phyloP scores from a whole-genome alignment of 2,329 filamentous ascomycete genomes.

The Exophiala lecanii-corni region DNA sequence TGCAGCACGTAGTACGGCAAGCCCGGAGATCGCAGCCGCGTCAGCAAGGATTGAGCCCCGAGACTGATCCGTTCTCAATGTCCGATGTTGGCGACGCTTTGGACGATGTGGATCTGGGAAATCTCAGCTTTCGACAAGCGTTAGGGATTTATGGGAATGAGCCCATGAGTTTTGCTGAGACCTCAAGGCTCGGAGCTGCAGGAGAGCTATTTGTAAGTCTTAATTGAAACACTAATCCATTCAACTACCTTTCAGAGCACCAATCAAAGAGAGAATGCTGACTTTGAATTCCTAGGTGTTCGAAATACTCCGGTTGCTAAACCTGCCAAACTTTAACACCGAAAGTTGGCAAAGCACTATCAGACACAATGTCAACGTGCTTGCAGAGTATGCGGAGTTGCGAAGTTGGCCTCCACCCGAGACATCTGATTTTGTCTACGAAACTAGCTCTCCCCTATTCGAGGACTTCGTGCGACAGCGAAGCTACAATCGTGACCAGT shows the following conservation, averaged over 20 bases:
- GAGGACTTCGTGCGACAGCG: constrained; percentile 8
- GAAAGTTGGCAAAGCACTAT: constrained; percentile 17
- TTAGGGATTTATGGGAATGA: no score
- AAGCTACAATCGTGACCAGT: no score
- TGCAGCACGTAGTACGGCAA: no score
- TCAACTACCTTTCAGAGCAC: no score
- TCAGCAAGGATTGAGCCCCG: no score
- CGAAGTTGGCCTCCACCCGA: constrained; percentile 1
- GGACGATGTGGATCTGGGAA: no score
- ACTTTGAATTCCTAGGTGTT: constrained; percentile 6
- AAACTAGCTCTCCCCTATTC: constrained; percentile 7
- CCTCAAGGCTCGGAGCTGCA: constrained; percentile 12
- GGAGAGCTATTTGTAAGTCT: constrained; percentile 19
- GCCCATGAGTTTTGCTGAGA: constrained; percentile 9
- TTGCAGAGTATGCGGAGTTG: constrained; percentile 3
- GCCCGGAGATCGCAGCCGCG: no score
- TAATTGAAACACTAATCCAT: not conserved
- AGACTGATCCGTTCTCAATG: no score
- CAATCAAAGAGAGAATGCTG: not conserved
- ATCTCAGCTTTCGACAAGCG: no score
- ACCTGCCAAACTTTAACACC: constrained; percentile 6
- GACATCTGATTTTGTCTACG: constrained; percentile 17
- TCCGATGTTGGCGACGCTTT: no score
- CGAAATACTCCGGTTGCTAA: constrained; percentile 4
- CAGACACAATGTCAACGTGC: constrained; percentile 9